Conservation (phyloP, 352 stramenopile species). For the Globisporangium takayamanum region DNA sequence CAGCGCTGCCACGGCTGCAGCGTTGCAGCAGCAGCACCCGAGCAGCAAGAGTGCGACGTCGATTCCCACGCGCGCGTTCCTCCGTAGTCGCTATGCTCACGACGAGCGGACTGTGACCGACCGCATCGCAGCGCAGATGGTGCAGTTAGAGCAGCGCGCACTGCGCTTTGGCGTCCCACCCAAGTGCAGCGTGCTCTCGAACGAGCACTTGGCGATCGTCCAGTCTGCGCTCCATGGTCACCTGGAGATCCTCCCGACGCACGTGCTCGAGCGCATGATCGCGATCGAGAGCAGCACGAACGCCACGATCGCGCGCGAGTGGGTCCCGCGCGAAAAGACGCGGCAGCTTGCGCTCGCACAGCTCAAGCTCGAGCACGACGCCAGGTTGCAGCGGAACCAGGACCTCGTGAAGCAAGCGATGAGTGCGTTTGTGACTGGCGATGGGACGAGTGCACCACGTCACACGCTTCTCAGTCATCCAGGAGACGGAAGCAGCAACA, state of each 20-base stretch:
- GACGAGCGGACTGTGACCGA: slow-evolving; percentile 33
- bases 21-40: neutral
- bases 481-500: too few relatives aligned
- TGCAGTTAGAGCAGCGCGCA: slow-evolving; percentile 33
- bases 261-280: slow-evolving; percentile 55
- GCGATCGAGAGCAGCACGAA: slow-evolving; percentile 42
- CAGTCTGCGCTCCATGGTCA: slow-evolving; percentile 53
- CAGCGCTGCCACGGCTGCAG: neutral
- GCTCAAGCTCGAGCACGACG: slow-evolving; percentile 24
- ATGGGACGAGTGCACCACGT: too few relatives aligned
- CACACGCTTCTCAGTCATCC: too few relatives aligned
- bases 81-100: slow-evolving; percentile 46
- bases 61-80: slow-evolving; percentile 33
- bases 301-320: slow-evolving; percentile 41
- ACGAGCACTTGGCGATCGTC: slow-evolving; percentile 39
- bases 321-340: slow-evolving; percentile 47
- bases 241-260: slow-evolving; percentile 44
- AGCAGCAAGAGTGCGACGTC: slow-evolving; percentile 23
- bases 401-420: slow-evolving; percentile 50
- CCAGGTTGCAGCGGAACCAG: slow-evolving; percentile 37
- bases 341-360: slow-evolving; percentile 36
- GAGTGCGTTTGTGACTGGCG: slow-evolving; percentile 12
- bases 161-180: slow-evolving; percentile 40
- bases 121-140: slow-evolving; percentile 29
- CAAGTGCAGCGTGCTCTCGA: slow-evolving; percentile 32